Base-by-base conservation (phyloP, 805 yeast species). In the Tetrapisispora phaffii region DNA sequence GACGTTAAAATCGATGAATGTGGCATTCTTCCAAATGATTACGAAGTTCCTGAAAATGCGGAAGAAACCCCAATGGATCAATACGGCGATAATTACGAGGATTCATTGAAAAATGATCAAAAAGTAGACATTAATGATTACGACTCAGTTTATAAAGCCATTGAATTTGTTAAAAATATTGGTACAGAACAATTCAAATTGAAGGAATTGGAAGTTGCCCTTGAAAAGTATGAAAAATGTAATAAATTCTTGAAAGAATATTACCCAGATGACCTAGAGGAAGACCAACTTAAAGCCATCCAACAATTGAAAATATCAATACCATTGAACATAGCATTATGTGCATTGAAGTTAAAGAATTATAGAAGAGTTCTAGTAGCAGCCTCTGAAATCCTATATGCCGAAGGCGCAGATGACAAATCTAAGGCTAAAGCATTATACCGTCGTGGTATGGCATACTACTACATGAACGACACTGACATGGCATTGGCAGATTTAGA, bases 51-150 rank as follows among this genome's bases (percentile, higher is more conserved):
- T 9, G 62, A 45, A 33, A 69, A 68, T 43, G 73, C 76, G 3
- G 63, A 69, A 22, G 59, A 63, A 15, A 70, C 71, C 3, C 61
- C 71, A 16, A 82, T 77, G 46, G 96, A 87, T 58, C 89, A 85
- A 19, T 82, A 85, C 20, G 96, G 96, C 39, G 97, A 89, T 63
- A 66, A 72, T 31, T 87, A 79, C 62, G 96, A 85, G 55, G 89
- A 80, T 39, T 70, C 72, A 21, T 70, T 89, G 44, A 82, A 75
- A 28, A 95, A 85, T 59, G 93, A 89, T 62, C 77, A 77, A 46
- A 70, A 68, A 40, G 74, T 85, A 41, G 81, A 83, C 57, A 51
- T 73, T 23, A 70, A 72, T 17, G 66, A 76, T 24, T 79, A 85
- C n/a, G 77, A 75, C 37, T 68, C 80, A 9, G 95, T 86, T 4